Evolutionary conservation across 1,139 yeast species (phyloP), one percentile per base, ranked within the genome.

Genomic region (Pneumocystis sp.): DNA sequence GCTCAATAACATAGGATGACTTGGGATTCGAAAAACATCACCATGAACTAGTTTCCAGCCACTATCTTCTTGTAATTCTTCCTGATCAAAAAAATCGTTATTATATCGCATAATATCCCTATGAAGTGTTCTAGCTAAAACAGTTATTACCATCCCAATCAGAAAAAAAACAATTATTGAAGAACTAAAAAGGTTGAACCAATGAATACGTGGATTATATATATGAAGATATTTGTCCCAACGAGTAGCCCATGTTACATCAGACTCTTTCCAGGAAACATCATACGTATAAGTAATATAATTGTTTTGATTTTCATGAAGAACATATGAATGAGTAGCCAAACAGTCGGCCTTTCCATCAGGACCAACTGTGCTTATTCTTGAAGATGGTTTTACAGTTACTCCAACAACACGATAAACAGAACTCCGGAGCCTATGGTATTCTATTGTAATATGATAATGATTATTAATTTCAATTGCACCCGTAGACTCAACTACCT

Each of bases 21-120:
- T 76, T 59, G 98, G 98, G 6, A 93, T 79, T 74, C 98, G 82
- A 80, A 93, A 93, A 45, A 93, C 90, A 74, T 93, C 98, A 67
- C 97, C 97, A 73, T 93, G 96, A 61, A 91, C 85, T 70, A 93
- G 81, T 76, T 95, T 95, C 99, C 99, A 93, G 59, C 99, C 98
- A 73, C 91, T 83, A 74, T 95, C 98, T 73, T 91, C 97, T 68
- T 89, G 85, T 66, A 89, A 83, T 69, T 89, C 96, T 71, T 86
- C 90, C 72, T 89, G 96, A 65, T 76, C 78, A 70, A 89, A 80
- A 73, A 87, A 90, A 70, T 91, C 83, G 74, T 90, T 96, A 74
- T 91, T 91, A 76, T 95, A 95, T 71, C 87, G 86, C 68, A 86
- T 82, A 71, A 91, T 88, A 75, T 93, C 98, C 73, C 83, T 86